Evolutionary conservation across 495 filamentous ascomycete genomes (phyloP).

Genomic region (Penicillium taxi): DNA sequence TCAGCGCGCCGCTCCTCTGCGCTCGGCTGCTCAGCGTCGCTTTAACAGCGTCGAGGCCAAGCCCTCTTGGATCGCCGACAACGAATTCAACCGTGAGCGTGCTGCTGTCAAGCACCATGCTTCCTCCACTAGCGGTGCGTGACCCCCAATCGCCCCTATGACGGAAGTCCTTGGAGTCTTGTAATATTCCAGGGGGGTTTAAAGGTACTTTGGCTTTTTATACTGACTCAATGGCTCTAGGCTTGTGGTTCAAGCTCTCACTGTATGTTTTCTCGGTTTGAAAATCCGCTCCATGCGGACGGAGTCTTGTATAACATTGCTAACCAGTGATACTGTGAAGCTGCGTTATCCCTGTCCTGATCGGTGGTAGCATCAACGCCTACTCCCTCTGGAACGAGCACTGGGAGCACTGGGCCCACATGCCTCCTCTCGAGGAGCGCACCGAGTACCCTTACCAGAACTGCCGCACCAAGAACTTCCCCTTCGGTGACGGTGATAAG

Average conservation of each 20-base stretch:
- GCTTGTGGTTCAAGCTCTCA: conserved; percentile 88
- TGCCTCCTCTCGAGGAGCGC: conserved; percentile 80
- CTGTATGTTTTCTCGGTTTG: conserved; percentile 60
- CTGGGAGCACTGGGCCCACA: conserved; percentile 88
- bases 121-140: conserved; percentile 65
- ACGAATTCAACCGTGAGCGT: conserved; percentile 82
- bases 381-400: conserved; percentile 88
- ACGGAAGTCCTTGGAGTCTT: neutral
- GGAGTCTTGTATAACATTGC: neutral
- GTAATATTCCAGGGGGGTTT: neutral
- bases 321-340: conserved; percentile 31
- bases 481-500: conserved; percentile 91
- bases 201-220: neutral
- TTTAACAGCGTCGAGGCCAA: conserved; percentile 50
- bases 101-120: conserved; percentile 80
- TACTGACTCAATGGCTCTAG: conserved; percentile 45
- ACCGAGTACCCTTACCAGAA: conserved; percentile 91
- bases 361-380: conserved; percentile 67
- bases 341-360: conserved; percentile 58
- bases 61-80: conserved; percentile 54
- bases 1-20: conserved; percentile 52
- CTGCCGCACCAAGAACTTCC: conserved; percentile 81
- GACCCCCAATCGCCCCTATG: conserved; percentile 1
- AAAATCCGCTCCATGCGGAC: conserved; percentile 1
- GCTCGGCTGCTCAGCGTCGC: conserved; percentile 57